Percentiles rank a stretch among this genome's conserved stretches.
Conservation (phyloP, 2,329 filamentous ascomycete species). For the Orbilia quercus region DNA sequence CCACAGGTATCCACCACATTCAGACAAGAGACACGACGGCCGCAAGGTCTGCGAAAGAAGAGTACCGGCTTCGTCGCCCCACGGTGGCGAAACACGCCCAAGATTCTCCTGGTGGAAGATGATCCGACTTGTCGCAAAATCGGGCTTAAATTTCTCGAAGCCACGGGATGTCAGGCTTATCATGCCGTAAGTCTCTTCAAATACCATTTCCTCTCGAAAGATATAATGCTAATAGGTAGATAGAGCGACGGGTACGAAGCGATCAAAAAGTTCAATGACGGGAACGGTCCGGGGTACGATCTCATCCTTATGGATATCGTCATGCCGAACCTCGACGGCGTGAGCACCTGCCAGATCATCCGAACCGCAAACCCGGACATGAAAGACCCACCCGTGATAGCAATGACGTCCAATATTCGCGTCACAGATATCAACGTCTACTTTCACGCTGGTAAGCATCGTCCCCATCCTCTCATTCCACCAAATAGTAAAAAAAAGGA, state of each 20-base stretch:
- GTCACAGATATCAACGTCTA: conserved; percentile 97
- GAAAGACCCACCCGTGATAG: conserved; percentile 82
- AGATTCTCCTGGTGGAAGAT: conserved; percentile 90
- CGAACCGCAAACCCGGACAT: conserved; percentile 66
- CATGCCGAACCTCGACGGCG: conserved; percentile 95
- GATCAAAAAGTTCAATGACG: conserved; percentile 76
- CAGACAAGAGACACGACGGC: conserved; percentile 40
- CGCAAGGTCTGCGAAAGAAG: conserved; percentile 61
- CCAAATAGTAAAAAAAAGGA: too few relatives aligned
- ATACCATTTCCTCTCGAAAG: neutral
- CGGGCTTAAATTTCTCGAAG: conserved; percentile 74
- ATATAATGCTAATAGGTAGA: conserved; percentile 46
- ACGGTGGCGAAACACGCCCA: conserved; percentile 75
- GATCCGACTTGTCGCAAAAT: conserved; percentile 76
- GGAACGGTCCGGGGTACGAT: conserved; percentile 68
- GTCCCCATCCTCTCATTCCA: neutral
- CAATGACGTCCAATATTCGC: conserved; percentile 98
- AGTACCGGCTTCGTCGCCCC: conserved; percentile 68
- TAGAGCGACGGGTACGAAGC: conserved; percentile 89
- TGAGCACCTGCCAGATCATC: conserved; percentile 93
- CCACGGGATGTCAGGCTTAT: conserved; percentile 75
- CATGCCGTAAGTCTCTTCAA: conserved; percentile 70
- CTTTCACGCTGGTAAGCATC: conserved; percentile 86
- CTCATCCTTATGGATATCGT: conserved; percentile 92
- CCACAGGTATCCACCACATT: conserved; percentile 52